Evolutionary conservation across 2,329 filamentous ascomycete species (phyloP).

Genomic region (Paraconiothyrium brasiliense): DNA sequence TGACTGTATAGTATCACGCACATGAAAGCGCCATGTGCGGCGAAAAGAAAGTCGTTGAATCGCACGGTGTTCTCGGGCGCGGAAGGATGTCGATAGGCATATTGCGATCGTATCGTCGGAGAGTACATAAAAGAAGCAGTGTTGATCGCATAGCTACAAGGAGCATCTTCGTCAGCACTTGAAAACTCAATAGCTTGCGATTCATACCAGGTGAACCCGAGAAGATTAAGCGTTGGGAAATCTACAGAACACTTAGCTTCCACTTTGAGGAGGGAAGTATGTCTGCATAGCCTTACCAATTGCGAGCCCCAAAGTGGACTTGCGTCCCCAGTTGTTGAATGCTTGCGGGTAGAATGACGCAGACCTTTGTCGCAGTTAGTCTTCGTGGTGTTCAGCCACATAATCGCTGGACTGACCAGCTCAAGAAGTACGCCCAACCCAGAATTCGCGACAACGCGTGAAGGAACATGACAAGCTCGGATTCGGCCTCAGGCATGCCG

Average conservation of each 20-base stretch:
- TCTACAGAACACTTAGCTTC: constrained; percentile 56
- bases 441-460: constrained; percentile 45
- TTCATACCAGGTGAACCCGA: constrained; percentile 65
- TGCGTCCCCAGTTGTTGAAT: constrained; percentile 78
- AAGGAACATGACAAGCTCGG: constrained; percentile 41
- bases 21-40: constrained; percentile 79
- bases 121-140: constrained; percentile 82
- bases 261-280: background rate
- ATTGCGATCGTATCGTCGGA: constrained; percentile 78
- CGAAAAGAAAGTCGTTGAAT: constrained; percentile 90
- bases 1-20: constrained; percentile 80
- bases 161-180: background rate
- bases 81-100: constrained; percentile 78
- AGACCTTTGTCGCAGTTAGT: constrained; percentile 63
- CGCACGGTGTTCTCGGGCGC: constrained; percentile 83
- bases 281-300: constrained; percentile 54
- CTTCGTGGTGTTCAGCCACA: background rate
- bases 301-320: constrained; percentile 82
- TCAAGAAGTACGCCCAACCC: constrained; percentile 50
- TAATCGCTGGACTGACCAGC: constrained; percentile 35
- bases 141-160: constrained; percentile 15
- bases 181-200: constrained; percentile 72
- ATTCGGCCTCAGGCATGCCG: constrained; percentile 31
- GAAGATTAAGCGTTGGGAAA: constrained; percentile 79
- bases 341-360: constrained; percentile 93